Base-by-base conservation (phyloP, 352 stramenopile genomes). In the Globisporangium yorkense region DNA sequence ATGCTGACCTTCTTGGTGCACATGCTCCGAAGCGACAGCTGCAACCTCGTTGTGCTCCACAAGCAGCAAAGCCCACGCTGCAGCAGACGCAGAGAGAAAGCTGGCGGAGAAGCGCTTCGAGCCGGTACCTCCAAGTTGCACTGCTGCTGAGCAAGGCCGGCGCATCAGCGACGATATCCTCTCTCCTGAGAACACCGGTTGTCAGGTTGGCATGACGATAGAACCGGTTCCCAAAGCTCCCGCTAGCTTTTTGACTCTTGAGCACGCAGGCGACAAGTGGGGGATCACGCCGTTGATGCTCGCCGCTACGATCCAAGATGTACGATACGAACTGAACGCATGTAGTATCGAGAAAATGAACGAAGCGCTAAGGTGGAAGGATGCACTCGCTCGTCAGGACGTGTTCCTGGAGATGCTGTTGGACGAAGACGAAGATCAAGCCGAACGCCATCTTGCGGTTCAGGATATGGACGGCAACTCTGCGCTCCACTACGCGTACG, bases 401-500 rank as follows among this genome's bases (percentile, higher is more conserved):
- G 39, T 69, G 12, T 52, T 84, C 5, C 67, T 88, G 39, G 61
- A 77, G 33, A 54, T 56, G 3, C 56, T 90, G 12, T 50, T 90
- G 16, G 61, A 77, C 8, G 62, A 57, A 1, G 48, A 55, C 5
- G 66, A 63, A 1, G 49, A 68, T 41, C 50, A 65, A 13, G 61
- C 60, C 7, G 48, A 65, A 48, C 39, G 56, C 1, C 47, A 63
- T 7, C 54, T 87, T 5, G 50, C 50, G 24, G 18, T 44, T 16
- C n/a, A n/a, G 12, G 77, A 90, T 52, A 31, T 29, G 4, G 40
- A 73, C 16, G 77, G 74, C 6, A 90, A 85, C 47, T 74, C 65
- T 7, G 70, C 74, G 13, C 56, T 90, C 2, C 80, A 90, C 55
- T 88, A 90, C 56, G 75, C 71, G 54, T 90, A 90, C 68, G 80